These are phyloP conservation scores for Prunus salicina DNA, from an alignment of 306 rosid species.

Conservation along the genomic window DNA sequence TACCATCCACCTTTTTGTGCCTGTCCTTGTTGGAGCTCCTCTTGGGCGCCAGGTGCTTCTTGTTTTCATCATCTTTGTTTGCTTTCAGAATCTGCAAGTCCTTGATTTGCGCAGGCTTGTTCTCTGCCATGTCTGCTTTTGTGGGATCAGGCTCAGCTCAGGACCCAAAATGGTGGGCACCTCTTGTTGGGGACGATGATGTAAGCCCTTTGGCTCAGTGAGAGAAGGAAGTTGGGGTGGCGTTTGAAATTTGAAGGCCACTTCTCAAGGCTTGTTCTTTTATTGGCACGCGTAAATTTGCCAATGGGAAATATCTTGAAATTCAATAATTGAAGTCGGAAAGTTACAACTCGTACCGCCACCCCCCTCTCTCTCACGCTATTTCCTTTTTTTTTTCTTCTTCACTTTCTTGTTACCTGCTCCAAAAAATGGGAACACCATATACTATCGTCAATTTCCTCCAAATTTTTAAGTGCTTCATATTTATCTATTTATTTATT, in stretches of 20 bases:
- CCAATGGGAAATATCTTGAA: constrained; percentile 15
- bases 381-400: not conserved
- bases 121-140: constrained; percentile 49
- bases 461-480: no score
- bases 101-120: constrained; percentile 42
- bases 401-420: not conserved
- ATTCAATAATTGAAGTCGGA: constrained; percentile 9
- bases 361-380: not conserved
- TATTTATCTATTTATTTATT: no score
- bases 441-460: no score
- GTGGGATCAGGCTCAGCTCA: constrained; percentile 3
- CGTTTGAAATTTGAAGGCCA: not conserved
- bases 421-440: not conserved
- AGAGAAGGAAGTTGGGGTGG: constrained; percentile 7
- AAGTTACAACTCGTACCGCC: not conserved
- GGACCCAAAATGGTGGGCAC: constrained; percentile 28
- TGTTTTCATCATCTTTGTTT: constrained; percentile 31
- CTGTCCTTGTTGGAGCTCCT: constrained; percentile 49
- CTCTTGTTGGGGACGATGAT: constrained; percentile 24
- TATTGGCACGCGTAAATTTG: not conserved
- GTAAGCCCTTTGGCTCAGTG: constrained; percentile 17
- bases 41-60: constrained; percentile 45
- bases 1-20: constrained; percentile 57
- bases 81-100: constrained; percentile 37
- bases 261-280: not conserved